Evolutionary conservation across 768 basidiomycete species (phyloP).

Genomic region (Pulveroboletus frians): DNA sequence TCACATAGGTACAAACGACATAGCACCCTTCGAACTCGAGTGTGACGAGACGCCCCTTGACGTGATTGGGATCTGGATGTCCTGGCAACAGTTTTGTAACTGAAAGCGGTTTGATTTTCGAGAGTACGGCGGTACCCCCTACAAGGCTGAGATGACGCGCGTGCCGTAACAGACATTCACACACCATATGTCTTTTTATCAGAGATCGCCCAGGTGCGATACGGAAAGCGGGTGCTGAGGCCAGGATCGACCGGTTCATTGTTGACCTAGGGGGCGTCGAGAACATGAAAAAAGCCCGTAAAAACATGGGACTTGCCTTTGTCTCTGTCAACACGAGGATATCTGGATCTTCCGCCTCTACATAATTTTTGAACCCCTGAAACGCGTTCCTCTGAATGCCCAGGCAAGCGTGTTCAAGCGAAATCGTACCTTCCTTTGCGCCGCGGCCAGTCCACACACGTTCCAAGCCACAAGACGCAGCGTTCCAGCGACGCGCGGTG

Average conservation of each 20-base stretch:
- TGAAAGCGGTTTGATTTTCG: conserved; percentile 66
- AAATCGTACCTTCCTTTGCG: conserved; percentile 65
- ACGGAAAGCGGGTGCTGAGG: conserved; percentile 55
- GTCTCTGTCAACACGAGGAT: conserved; percentile 82
- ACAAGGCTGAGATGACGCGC: conserved; percentile 3
- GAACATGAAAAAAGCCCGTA: neutral
- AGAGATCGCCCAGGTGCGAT: conserved; percentile 73
- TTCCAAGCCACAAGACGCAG: conserved; percentile 71
- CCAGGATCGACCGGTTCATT: conserved; percentile 56
- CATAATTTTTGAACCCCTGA: conserved; percentile 76
- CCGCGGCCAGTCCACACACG: conserved; percentile 69
- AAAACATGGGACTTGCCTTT: conserved; percentile 43
- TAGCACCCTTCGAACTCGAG: conserved; percentile 72
- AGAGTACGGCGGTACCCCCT: conserved; percentile 82
- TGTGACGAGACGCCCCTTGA: conserved; percentile 76
- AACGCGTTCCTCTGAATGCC: neutral
- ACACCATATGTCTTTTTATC: conserved; percentile 75
- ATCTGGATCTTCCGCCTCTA: conserved; percentile 84
- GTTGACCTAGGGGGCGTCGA: conserved; percentile 51
- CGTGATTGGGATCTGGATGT: conserved; percentile 56
- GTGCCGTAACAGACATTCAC: conserved; percentile 14
- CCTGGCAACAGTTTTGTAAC: conserved; percentile 67
- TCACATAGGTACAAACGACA: conserved; percentile 76
- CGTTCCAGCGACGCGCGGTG: conserved; percentile 42
- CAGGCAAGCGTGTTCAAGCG: neutral